Evolutionary conservation across 768 basidiomycete species (phyloP), one percentile per base, ranked within the genome.

Genomic region (Trametes elegans): DNA sequence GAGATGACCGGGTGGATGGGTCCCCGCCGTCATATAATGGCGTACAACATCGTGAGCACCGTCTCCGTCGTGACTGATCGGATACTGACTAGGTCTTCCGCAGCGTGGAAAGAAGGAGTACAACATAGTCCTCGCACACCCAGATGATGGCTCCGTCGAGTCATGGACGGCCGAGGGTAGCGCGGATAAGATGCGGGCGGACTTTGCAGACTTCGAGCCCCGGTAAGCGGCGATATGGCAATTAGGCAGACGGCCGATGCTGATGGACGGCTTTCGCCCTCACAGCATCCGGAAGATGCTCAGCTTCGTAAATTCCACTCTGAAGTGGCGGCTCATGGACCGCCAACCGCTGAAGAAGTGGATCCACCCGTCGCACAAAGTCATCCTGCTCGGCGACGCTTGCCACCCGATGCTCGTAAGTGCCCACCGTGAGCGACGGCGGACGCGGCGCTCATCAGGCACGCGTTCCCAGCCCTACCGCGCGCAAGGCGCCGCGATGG

Each of bases 1-100:
- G 78, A 81, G 51, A 78, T 81, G 73, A 79, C 78, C 0, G 74
- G 72, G 0, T 87, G 85, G 85, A 78, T 85, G 73, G 84, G 79
- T 1, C 81, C 83, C 0, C 50, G 70, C 2, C 53, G 74, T 5
- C 79, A 79, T 53, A 59, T 79, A 40, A 76, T 79, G 74, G 66
- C 69, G 1, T 78, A 78, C 43, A 70, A 64, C 28, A 76, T 80
- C 18, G 77, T 76, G 57, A 58, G 74, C 67, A n/a, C 14, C 39
- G 24, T 38, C 5, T 38, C 51, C 26, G 24, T 48, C 13, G 27
- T 27, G 21, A 38, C 19, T 18, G 14, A 3, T 21, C 27, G 19
- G 16, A 18, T 16, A 24, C 56, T 38, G 1, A 47, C 19, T 6
- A 2, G 3, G 13, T 32, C 38, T 19, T 7, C 52, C 44, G 9